Evolutionary conservation across 371 early-diverging fungal species (phyloP).

Genomic region (Rhizomucor miehei): DNA sequence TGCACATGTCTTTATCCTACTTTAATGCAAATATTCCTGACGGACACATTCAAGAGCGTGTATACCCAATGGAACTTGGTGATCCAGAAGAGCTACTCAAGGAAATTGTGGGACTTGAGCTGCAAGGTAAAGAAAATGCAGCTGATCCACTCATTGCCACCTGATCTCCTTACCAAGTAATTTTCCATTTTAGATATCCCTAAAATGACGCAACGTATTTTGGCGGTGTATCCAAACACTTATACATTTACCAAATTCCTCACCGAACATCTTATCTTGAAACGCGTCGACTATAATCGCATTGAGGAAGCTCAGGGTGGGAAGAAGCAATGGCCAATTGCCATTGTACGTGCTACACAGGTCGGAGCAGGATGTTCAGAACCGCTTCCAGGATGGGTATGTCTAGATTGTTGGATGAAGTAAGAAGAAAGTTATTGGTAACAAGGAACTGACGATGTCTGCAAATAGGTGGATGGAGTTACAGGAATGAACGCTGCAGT

Average conservation of each 20-base stretch:
- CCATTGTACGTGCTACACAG: slow-evolving; percentile 61
- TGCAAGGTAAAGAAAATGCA: slow-evolving; percentile 22
- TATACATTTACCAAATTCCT: slow-evolving; percentile 63
- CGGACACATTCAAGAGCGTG: slow-evolving; percentile 51
- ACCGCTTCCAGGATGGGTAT: slow-evolving; percentile 66
- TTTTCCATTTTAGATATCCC: slow-evolving; percentile 34
- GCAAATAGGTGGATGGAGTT: slow-evolving; percentile 54
- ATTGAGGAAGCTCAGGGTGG: slow-evolving; percentile 49
- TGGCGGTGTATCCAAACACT: slow-evolving; percentile 53
- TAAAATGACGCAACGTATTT: slow-evolving; percentile 48
- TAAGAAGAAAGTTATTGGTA: slow-evolving; percentile 3
- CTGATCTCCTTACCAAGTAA: no score
- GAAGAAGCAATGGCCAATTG: slow-evolving; percentile 50
- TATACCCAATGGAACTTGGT: slow-evolving; percentile 58
- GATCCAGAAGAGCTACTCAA: slow-evolving; percentile 55
- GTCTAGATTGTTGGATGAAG: slow-evolving; percentile 1
- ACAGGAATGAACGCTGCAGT: slow-evolving; percentile 51
- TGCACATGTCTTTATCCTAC: slow-evolving; percentile 49
- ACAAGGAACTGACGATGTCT: no score
- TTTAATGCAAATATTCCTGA: slow-evolving; percentile 44
- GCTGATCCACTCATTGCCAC: no score
- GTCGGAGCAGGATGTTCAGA: slow-evolving; percentile 52
- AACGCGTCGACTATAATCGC: slow-evolving; percentile 51
- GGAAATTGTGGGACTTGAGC: slow-evolving; percentile 48
- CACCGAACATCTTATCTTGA: slow-evolving; percentile 57